Conservation (phyloP, 176 grass and related monocot species). For the Sorghum bicolor region Sorghum_bicolor_NCBIv3 NC_012875.2:55696001-55696500, state of each 20-base stretch:
- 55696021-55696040: neutral
- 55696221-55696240: neutral
- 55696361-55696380: neutral
- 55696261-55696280: neutral
- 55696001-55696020: neutral
- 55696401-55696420: neutral
- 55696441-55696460: neutral
- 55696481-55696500: neutral
- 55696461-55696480: neutral
- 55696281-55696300: neutral
- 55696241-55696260: neutral
- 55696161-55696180: neutral
- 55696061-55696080: neutral
- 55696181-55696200: neutral
- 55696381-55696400: neutral
- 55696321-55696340: conserved; percentile 17
- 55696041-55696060: neutral
- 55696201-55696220: neutral
- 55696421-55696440: neutral
- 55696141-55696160: too few species aligned
- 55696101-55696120: neutral
- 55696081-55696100: neutral
- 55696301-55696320: conserved; percentile 4
- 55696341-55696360: neutral
- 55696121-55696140: neutral